phyloP scores from a whole-genome alignment of 768 basidiomycete species.

The Russula dissimulans region DNA sequence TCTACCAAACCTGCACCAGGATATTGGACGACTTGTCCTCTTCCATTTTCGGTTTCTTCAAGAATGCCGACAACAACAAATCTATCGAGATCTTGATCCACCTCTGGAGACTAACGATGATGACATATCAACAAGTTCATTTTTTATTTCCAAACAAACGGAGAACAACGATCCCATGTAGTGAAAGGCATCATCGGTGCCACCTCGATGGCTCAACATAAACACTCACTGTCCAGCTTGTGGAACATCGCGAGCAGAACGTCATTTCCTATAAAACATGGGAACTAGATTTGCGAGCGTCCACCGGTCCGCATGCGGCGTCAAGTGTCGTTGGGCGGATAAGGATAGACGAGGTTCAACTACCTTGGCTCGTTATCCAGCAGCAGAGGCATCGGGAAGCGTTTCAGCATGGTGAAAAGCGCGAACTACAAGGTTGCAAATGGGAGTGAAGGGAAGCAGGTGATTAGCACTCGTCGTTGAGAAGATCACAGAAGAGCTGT shows the following conservation, averaged over 20 bases:
- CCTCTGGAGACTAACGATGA: slow-evolving; percentile 30
- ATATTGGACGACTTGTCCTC: slow-evolving; percentile 23
- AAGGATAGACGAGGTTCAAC: slow-evolving; percentile 37
- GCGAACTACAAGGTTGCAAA: too few relatives aligned
- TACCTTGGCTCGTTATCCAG: slow-evolving; percentile 37
- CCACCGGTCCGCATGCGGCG: slow-evolving; percentile 29
- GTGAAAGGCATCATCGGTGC: too few relatives aligned
- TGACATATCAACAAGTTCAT: too few relatives aligned
- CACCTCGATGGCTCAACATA: too few relatives aligned
- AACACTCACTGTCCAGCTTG: slow-evolving; percentile 37
- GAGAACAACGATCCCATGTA: too few relatives aligned
- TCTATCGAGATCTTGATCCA: slow-evolving; percentile 26
- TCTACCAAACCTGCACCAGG: slow-evolving; percentile 36
- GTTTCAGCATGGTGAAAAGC: slow-evolving; percentile 22
- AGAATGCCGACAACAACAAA: slow-evolving; percentile 33
- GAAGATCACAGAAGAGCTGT: too few relatives aligned
- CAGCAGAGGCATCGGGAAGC: slow-evolving; percentile 34
- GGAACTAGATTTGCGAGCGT: slow-evolving; percentile 37
- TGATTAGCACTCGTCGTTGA: too few relatives aligned
- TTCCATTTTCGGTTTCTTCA: slow-evolving; percentile 30
- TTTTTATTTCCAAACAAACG: too few relatives aligned
- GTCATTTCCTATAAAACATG: slow-evolving; percentile 30
- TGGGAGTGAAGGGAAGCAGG: too few relatives aligned
- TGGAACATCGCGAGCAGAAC: slow-evolving; percentile 35
- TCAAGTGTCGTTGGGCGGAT: slow-evolving; percentile 35